phyloP scores from a whole-genome alignment of 345 rosid species.

The Dipteronia sinensis region DNA sequence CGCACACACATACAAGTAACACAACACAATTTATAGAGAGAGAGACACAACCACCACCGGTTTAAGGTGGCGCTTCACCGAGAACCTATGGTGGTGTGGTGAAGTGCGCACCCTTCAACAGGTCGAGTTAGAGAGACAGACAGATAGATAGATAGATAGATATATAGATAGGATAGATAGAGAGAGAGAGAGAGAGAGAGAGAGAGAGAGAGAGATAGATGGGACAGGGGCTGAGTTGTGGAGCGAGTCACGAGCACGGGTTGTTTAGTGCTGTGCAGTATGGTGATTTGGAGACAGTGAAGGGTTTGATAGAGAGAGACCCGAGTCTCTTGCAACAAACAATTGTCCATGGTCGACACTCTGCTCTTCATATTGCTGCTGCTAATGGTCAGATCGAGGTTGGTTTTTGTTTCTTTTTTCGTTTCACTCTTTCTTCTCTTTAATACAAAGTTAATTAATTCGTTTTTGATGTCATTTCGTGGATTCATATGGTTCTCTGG shows the following conservation, averaged over 20 bases:
- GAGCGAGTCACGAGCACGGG: constrained; percentile 62
- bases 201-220: too few relatives aligned
- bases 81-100: constrained; percentile 52
- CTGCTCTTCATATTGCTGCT: constrained; percentile 88
- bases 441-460: too few relatives aligned
- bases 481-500: constrained; percentile 1
- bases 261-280: constrained; percentile 74
- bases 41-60: constrained; percentile 24
- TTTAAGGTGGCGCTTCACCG: constrained; percentile 51
- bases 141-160: too few relatives aligned
- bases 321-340: constrained; percentile 56
- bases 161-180: too few relatives aligned
- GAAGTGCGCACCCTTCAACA: constrained; percentile 22
- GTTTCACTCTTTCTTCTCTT: not conserved
- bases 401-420: constrained; percentile 11
- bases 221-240: constrained; percentile 97
- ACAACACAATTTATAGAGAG: not conserved
- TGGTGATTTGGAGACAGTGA: constrained; percentile 60
- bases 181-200: not conserved
- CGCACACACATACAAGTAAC: not conserved
- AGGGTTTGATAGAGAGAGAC: constrained; percentile 50
- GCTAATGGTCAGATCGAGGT: constrained; percentile 99
- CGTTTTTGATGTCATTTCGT: not conserved
- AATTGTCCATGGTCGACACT: constrained; percentile 80
- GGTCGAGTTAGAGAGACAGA: not conserved